Evolutionary conservation across 768 basidiomycete genomes (phyloP).

Genomic region (Mycena leptocephala): DNA sequence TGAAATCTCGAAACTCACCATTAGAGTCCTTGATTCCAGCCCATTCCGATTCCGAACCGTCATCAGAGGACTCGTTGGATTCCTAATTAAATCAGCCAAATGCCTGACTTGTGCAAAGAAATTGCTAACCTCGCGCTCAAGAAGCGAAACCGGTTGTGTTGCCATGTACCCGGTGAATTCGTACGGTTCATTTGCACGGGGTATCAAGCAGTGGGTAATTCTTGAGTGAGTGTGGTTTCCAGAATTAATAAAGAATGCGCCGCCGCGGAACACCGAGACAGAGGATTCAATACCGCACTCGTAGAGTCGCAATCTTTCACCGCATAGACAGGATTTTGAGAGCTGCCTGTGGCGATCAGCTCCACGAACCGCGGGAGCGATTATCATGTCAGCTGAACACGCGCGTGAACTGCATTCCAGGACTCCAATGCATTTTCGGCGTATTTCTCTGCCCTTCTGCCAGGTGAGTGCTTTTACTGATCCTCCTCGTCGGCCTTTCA

Average conservation of each 20-base stretch:
- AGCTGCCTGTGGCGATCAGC: slow-evolving; percentile 11
- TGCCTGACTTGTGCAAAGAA: too few relatives aligned
- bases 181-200: slow-evolving; percentile 4
- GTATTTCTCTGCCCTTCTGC: slow-evolving; percentile 7
- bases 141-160: neutral
- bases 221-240: slow-evolving; percentile 4
- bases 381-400: neutral
- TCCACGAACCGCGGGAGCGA: neutral
- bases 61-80: too few relatives aligned
- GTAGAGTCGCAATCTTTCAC: neutral
- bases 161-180: neutral
- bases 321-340: neutral
- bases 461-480: neutral
- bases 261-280: neutral
- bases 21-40: too few relatives aligned
- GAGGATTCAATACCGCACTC: slow-evolving; percentile 13
- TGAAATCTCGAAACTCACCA: too few relatives aligned
- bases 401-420: neutral
- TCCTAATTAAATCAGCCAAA: too few relatives aligned
- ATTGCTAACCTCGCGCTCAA: too few relatives aligned
- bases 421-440: neutral
- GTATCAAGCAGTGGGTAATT: neutral
- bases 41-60: too few relatives aligned
- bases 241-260: slow-evolving; percentile 2
- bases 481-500: neutral